Conservation (phyloP, 2,329 filamentous ascomycete species). For the Davidsoniella neocaledoniae region DNA sequence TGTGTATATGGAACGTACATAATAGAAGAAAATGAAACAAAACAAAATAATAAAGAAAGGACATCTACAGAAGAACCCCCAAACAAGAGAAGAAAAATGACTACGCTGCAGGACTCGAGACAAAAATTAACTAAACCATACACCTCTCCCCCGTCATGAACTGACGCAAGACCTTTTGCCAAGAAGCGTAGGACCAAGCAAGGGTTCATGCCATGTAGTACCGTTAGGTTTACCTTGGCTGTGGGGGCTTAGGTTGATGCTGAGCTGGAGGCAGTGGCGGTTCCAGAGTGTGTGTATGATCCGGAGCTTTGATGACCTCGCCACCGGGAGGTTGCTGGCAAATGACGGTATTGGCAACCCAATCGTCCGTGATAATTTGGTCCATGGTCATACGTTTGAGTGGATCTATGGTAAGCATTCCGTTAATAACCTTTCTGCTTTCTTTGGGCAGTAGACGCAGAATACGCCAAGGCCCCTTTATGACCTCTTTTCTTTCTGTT, state of each 20-base stretch:
- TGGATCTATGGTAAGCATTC: conserved; percentile 84
- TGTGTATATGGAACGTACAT: background rate
- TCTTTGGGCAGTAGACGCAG: conserved; percentile 76
- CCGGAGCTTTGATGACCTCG: conserved; percentile 51
- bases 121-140: background rate
- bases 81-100: too few relatives aligned
- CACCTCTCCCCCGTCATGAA: background rate
- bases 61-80: too few relatives aligned
- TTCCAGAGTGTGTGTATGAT: conserved; percentile 75
- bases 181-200: too few relatives aligned
- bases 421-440: conserved; percentile 72
- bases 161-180: too few relatives aligned
- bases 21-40: background rate
- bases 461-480: conserved; percentile 84
- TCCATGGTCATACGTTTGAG: conserved; percentile 67
- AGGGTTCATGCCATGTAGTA: background rate
- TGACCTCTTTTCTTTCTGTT: conserved; percentile 51
- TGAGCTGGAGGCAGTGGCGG: conserved; percentile 36
- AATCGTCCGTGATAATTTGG: conserved; percentile 75
- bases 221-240: background rate
- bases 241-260: conserved; percentile 4
- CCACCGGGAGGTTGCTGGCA: conserved; percentile 64
- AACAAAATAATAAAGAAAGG: too few relatives aligned
- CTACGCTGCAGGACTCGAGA: too few relatives aligned
- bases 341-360: conserved; percentile 72